Conservation (phyloP, 176 grass and related monocot genomes). For the Oryza officinalis region DNA sequence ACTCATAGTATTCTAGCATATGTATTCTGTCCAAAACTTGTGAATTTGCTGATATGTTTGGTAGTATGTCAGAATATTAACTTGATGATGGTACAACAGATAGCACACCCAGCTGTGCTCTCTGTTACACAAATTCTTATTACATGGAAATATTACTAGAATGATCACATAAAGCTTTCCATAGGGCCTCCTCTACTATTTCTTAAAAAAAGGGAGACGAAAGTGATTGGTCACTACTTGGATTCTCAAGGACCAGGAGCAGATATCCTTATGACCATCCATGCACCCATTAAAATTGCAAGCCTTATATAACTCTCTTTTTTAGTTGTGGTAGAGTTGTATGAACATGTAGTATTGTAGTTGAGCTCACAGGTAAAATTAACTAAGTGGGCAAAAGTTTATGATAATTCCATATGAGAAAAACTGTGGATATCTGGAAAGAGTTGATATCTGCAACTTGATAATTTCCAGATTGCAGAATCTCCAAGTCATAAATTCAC, state of each 20-base stretch:
- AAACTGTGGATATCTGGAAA: not conserved
- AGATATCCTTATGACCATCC: not conserved
- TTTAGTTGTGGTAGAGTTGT: not conserved
- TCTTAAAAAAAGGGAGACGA: not conserved
- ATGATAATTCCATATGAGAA: not conserved
- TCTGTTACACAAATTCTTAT: conserved; percentile 2
- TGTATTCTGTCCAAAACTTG: conserved; percentile 1
- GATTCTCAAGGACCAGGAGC: conserved; percentile 17
- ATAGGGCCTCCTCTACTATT: not conserved
- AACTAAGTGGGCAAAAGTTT: conserved; percentile 1
- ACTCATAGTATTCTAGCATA: not conserved
- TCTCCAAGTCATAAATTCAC: not conserved
- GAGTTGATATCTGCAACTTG: conserved; percentile 2
- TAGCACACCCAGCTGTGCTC: not conserved
- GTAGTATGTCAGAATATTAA: conserved; percentile 25
- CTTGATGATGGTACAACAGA: conserved; percentile 10
- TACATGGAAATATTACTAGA: not conserved
- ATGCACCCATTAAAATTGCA: not conserved
- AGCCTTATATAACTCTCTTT: conserved; percentile 9
- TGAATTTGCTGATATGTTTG: conserved; percentile 18
- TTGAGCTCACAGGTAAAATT: conserved; percentile 30
- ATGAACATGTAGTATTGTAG: not conserved
- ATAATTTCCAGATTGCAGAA: conserved; percentile 1
- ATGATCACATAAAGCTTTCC: not conserved
- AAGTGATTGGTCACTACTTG: not conserved